Conservation (phyloP, 768 basidiomycete genomes). For the Pleurotus platypus region DNA sequence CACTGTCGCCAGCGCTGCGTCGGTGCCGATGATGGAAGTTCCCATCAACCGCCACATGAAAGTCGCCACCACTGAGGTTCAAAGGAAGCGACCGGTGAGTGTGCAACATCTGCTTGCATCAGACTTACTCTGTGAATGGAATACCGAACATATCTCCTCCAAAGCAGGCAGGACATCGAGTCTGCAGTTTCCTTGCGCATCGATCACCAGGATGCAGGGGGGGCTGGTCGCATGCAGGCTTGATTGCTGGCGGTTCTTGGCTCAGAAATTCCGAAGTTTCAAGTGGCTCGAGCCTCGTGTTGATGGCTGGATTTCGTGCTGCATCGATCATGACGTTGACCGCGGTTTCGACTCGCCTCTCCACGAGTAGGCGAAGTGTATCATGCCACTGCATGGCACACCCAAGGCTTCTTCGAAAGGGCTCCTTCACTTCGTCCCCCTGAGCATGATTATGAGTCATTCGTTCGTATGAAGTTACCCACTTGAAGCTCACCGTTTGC, state of each 20-base stretch:
- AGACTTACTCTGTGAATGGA: constrained; percentile 3
- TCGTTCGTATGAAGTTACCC: too few species aligned
- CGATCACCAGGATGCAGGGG: neutral
- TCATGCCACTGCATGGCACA: constrained; percentile 26
- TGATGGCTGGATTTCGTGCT: too few species aligned
- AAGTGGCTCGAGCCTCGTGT: too few species aligned
- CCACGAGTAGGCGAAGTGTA: constrained; percentile 13
- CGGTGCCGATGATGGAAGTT: constrained; percentile 29
- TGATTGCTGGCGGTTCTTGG: neutral
- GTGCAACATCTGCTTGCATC: too few species aligned
- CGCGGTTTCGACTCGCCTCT: constrained; percentile 10
- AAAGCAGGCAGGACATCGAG: constrained; percentile 9
- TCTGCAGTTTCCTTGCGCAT: neutral
- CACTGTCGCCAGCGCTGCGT: constrained; percentile 16
- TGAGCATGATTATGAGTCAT: constrained; percentile 3
- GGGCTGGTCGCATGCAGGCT: neutral
- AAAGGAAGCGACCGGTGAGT: neutral
- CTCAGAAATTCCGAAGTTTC: neutral
- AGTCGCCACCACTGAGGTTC: neutral
- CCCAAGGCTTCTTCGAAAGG: constrained; percentile 23
- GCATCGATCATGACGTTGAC: neutral
- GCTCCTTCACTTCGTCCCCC: constrained; percentile 21
- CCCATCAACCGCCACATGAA: constrained; percentile 14
- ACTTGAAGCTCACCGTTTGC: neutral
- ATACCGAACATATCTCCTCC: neutral